Evolutionary conservation across 2,329 filamentous ascomycete genomes (phyloP), one percentile per base, ranked within the genome.

Genomic region (Orbilia quercus): DNA sequence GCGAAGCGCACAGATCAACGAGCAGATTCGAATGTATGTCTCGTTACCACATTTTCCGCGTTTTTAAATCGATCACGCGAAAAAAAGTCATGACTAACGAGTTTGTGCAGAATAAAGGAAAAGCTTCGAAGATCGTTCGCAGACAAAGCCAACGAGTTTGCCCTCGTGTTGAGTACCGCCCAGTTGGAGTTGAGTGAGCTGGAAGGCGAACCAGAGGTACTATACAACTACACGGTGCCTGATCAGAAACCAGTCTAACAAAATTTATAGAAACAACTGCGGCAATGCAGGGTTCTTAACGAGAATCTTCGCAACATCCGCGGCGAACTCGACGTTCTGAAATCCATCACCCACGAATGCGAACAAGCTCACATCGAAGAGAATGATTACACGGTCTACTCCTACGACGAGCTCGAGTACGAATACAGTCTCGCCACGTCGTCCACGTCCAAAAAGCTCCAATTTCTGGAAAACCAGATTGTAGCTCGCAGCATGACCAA

Each of bases 371-470:
- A 99, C 80, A 97, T 99, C 75, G 95, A 99, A 81, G 95, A 99
- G 79, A 99, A 99, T 81, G 95, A 99, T 83, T 98, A 95, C 81
- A 99, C 95, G n/a, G 98, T 94, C 7, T 98, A 98, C 82, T 96
- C 94, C 7, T 95, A 98, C 80, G 95, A 99, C 79, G 95, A 99
- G 82, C 85, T 99, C 44, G 88, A 89, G 72, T 99, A 99, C 82
- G 95, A 99, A 82, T 85, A 98, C 69, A 89, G 91, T 14, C 85
- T 99, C 28, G 95, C 98, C 66, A 93, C 92, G 80, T 90, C 91
- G 28, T 95, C 91, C 9, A 94, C 98, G 25, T 90, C 92, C 76
- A 99, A 98, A 84, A 99, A 99, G 82, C 87, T 98, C 64, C 90
- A 91, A 45, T 99, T 99, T 83, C 84, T 99, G 63, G 94, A 99